These are phyloP conservation scores for Jackrogersella minutella DNA, from an alignment of 495 filamentous ascomycete genomes.

Conservation along the genomic window DNA sequence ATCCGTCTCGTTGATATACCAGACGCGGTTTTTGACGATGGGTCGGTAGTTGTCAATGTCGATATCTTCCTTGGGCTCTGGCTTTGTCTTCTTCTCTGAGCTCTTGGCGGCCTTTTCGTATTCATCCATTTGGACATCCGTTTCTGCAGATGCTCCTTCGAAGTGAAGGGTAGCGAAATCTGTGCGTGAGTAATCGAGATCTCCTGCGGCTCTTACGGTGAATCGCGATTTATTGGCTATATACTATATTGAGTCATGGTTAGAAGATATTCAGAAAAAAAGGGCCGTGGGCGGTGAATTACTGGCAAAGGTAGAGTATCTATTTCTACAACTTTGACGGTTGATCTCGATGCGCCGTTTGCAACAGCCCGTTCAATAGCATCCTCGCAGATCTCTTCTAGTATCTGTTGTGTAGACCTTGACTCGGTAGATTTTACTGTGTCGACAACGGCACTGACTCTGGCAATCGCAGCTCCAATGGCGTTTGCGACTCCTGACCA, in stretches of 20 bases:
- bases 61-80: constrained; percentile 35
- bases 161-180: constrained; percentile 30
- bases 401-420: constrained; percentile 35
- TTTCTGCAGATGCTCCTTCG: constrained; percentile 13
- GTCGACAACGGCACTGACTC: constrained; percentile 49
- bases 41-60: constrained; percentile 62
- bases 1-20: constrained; percentile 65
- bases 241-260: constrained; percentile 43
- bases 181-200: constrained; percentile 56
- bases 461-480: constrained; percentile 57
- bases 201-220: constrained; percentile 59
- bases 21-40: constrained; percentile 57
- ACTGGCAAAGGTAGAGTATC: constrained; percentile 51
- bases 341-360: constrained; percentile 54
- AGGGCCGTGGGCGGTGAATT: not conserved
- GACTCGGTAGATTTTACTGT: constrained; percentile 47
- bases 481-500: constrained; percentile 62
- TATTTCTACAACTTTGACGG: constrained; percentile 54
- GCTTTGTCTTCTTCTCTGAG: constrained; percentile 19
- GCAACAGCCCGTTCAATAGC: constrained; percentile 48
- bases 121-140: constrained; percentile 29
- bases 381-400: constrained; percentile 46
- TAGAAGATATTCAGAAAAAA: not conserved
- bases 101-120: constrained; percentile 33
- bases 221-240: constrained; percentile 61